phyloP scores from a whole-genome alignment of 768 basidiomycete genomes.

The Lactifluus rugatus region DNA sequence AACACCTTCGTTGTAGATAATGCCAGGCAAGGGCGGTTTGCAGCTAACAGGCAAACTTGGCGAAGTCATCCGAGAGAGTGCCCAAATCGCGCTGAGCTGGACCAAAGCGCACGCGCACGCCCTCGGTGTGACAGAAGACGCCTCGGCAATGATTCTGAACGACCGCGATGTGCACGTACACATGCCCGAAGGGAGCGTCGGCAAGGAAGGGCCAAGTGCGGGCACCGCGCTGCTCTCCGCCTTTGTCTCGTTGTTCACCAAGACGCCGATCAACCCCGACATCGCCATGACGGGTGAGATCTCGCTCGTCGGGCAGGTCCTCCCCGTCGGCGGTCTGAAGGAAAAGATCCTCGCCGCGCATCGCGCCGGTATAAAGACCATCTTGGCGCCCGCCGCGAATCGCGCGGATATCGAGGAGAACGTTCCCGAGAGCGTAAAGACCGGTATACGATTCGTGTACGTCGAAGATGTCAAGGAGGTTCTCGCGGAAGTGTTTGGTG shows the following conservation, averaged over 20 bases:
- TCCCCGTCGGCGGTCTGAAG: conserved; percentile 93
- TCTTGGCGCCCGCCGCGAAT: conserved; percentile 80
- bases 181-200: conserved; percentile 91
- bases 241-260: conserved; percentile 85
- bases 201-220: conserved; percentile 94
- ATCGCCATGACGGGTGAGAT: conserved; percentile 99
- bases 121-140: conserved; percentile 69
- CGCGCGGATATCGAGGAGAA: conserved; percentile 95
- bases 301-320: conserved; percentile 89
- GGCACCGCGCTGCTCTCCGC: conserved; percentile 90
- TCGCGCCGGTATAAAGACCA: conserved; percentile 90
- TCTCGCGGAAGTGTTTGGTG: conserved; percentile 75
- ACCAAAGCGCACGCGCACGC: conserved; percentile 85
- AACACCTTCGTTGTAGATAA: conserved; percentile 43
- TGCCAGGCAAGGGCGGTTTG: conserved; percentile 91
- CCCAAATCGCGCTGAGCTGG: conserved; percentile 91
- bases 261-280: conserved; percentile 73
- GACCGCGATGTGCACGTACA: conserved; percentile 91
- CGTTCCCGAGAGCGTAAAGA: conserved; percentile 92
- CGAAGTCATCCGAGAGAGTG: conserved; percentile 94
- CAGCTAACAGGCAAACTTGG: conserved; percentile 96
- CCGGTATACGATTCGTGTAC: conserved; percentile 89
- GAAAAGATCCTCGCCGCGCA: conserved; percentile 97
- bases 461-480: conserved; percentile 91
- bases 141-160: conserved; percentile 68